Base-by-base conservation (phyloP, 257 asterid species). In the Nicotiana undulata region DNA sequence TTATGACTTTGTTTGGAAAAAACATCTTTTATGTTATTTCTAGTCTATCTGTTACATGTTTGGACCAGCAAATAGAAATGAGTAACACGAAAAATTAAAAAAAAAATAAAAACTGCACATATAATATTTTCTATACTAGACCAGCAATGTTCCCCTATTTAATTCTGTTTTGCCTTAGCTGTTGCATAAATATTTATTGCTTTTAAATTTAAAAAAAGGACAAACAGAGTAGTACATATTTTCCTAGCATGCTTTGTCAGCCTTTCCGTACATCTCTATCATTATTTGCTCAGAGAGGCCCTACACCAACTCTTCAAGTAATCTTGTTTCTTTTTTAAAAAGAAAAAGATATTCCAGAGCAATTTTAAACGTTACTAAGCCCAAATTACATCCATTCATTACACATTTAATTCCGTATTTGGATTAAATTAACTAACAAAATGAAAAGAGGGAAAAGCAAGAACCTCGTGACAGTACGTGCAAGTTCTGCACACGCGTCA, bases 401-500 rank as follows among this genome's bases (percentile, higher is more conserved):
- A 24, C 61, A 15, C 24, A 74, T 74, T 46, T 18, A 74, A 15
- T 49, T 74, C 24, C 20, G 61, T 49, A 49, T 7, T 74, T 24
- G 24, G 61, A 74, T 15, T 49, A 49, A 15, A 12, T 15, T 74
- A 20, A 74, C 26, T 24, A 15, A 49, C 52, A 37, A 8, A 24
- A 15, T 13, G 59, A 15, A 24, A 49, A 9, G 24, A 24, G 15
- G 22, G 26, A 46, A 9, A 72, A 72, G 44, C 26, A 74, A 16
- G 20, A 40, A 92, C 96, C 96, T 92, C 83, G 87, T 79, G 76
- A 88, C 82, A 68, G 76, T 34, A 80, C 55, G 79, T 67, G 90
- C 81, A 44, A 82, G 60, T 20, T 89, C 59, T 51, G 91, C 88
- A 84, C 97, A 92, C 63, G 85, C 82, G 55, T 90, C 93, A 61